These are phyloP conservation scores for Termitomyces sp. DNA, from an alignment of 768 basidiomycete species.

Conservation along the genomic window DNA sequence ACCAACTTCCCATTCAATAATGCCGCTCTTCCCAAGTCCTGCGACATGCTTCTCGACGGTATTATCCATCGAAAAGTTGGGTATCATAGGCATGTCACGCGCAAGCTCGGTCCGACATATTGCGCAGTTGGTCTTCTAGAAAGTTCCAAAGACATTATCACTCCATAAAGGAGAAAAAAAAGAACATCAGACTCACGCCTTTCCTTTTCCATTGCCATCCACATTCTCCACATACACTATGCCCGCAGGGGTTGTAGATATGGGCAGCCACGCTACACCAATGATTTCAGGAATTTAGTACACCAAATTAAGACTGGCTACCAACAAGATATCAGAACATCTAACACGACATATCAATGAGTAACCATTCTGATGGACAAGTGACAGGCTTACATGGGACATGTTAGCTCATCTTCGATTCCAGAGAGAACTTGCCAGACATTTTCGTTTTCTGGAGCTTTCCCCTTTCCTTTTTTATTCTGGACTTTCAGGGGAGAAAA, in stretches of 20 bases:
- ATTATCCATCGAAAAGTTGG: slow-evolving; percentile 59
- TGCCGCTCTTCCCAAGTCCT: slow-evolving; percentile 36
- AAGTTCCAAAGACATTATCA: neutral
- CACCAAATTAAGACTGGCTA: neutral
- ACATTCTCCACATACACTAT: slow-evolving; percentile 67
- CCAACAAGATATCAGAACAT: slow-evolving; percentile 69
- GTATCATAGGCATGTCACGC: slow-evolving; percentile 41
- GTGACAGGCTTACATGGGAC: slow-evolving; percentile 56
- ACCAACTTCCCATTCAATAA: slow-evolving; percentile 44
- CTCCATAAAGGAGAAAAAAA: neutral
- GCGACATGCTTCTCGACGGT: slow-evolving; percentile 56
- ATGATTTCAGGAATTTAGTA: slow-evolving; percentile 19
- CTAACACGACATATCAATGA: slow-evolving; percentile 27
- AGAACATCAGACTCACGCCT: slow-evolving; percentile 33
- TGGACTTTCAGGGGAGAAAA: slow-evolving; percentile 8
- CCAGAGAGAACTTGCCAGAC: slow-evolving; percentile 28
- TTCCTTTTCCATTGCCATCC: slow-evolving; percentile 52
- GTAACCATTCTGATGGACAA: neutral
- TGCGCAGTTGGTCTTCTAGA: slow-evolving; percentile 43
- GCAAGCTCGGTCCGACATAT: slow-evolving; percentile 50
- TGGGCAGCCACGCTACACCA: slow-evolving; percentile 45
- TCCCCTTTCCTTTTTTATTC: slow-evolving; percentile 41
- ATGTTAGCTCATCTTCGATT: slow-evolving; percentile 63
- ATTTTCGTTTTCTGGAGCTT: slow-evolving; percentile 17
- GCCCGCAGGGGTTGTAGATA: slow-evolving; percentile 66